phyloP scores from a whole-genome alignment of 495 filamentous ascomycete species.

The Tuber brumale region DNA sequence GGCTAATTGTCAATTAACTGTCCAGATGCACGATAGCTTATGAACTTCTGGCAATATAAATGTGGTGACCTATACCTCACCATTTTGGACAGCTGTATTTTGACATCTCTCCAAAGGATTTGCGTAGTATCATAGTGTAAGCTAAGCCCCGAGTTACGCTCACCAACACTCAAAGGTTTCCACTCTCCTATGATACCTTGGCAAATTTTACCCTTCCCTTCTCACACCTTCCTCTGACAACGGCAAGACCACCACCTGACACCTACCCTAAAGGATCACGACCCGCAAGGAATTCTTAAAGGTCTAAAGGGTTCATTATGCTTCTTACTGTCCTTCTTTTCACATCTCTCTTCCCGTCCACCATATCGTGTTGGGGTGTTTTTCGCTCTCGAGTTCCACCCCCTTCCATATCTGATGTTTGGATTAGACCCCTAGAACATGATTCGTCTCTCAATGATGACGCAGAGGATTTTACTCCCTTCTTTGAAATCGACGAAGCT shows the following conservation, averaged over 20 bases:
- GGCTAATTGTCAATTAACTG: neutral
- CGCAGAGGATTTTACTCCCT: slow-evolving; percentile 8
- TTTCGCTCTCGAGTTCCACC: neutral
- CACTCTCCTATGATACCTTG: neutral
- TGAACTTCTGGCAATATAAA: neutral
- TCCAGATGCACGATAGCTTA: neutral
- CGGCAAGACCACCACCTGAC: neutral
- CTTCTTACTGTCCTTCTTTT: neutral
- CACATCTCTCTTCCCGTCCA: neutral
- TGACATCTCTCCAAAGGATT: neutral
- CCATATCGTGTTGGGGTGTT: neutral
- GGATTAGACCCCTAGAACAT: neutral
- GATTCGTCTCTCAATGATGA: neutral
- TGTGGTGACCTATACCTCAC: neutral
- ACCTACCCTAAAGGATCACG: neutral
- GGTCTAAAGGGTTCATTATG: neutral
- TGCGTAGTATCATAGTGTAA: neutral
- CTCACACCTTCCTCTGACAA: neutral
- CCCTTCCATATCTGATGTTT: neutral
- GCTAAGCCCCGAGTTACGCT: neutral
- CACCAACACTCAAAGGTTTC: neutral
- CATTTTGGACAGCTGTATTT: neutral
- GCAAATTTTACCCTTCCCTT: neutral
- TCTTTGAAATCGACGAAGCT: slow-evolving; percentile 18
- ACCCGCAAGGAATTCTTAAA: neutral